Percentiles rank a stretch among this genome's conserved stretches.
Conservation (phyloP, 2,329 filamentous ascomycete genomes). For the Tolypocladium sp. region DNA sequence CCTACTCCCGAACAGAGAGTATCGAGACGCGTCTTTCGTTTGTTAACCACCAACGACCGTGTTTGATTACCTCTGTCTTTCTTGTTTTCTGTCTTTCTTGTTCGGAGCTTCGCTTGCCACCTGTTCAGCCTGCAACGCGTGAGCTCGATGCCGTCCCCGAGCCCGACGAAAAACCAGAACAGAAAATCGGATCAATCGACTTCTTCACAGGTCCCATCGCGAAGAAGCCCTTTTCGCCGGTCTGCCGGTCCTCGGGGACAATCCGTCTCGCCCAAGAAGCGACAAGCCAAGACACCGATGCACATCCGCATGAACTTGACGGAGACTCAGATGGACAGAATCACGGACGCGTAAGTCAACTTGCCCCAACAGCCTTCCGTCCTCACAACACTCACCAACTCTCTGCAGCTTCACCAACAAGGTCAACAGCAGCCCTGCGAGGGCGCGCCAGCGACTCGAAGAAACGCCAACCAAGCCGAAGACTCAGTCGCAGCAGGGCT, state of each 20-base stretch:
- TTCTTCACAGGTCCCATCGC: slow-evolving; percentile 18
- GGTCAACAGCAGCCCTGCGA: slow-evolving; percentile 15
- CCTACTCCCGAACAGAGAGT: neutral
- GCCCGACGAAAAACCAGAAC: slow-evolving; percentile 8
- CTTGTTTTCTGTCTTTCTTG: neutral
- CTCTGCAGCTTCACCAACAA: slow-evolving; percentile 22
- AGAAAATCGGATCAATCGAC: slow-evolving; percentile 14
- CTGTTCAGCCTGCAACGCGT: neutral
- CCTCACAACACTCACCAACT: slow-evolving; percentile 5
- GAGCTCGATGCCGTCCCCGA: neutral
- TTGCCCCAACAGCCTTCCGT: neutral
- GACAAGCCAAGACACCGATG: slow-evolving; percentile 25
- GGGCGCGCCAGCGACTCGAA: slow-evolving; percentile 8
- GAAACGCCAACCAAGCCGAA: slow-evolving; percentile 11
- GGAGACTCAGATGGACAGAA: slow-evolving; percentile 37
- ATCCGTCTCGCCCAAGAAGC: slow-evolving; percentile 22
- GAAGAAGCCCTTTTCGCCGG: slow-evolving; percentile 27
- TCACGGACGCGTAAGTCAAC: slow-evolving; percentile 33
- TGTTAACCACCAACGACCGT: neutral
- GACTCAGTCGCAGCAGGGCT: slow-evolving; percentile 7
- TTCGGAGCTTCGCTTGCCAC: neutral
- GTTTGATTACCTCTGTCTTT: neutral
- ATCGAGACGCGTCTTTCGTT: neutral
- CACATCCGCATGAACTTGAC: slow-evolving; percentile 39
- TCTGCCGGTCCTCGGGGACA: slow-evolving; percentile 14